Percentiles rank a stretch among this genome's conserved stretches.
Conservation (phyloP, 2,329 filamentous ascomycete genomes). For the Chaetoscypha palmicola region DNA sequence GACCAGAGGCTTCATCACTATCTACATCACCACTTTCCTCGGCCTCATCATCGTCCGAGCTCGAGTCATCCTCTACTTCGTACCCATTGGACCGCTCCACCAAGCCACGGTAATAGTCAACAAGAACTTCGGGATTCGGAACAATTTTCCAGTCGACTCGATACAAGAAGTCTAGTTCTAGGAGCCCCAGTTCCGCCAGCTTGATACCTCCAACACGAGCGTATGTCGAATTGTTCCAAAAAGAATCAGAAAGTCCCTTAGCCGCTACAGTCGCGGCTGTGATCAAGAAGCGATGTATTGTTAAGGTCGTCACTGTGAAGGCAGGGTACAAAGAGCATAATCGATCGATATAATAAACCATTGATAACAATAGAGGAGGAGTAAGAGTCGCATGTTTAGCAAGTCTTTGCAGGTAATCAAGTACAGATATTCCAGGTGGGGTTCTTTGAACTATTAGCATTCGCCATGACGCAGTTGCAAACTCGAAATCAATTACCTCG, state of each 20-base stretch:
- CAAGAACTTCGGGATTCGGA: slow-evolving; percentile 85
- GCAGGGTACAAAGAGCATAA: slow-evolving; percentile 86
- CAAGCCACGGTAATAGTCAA: slow-evolving; percentile 86
- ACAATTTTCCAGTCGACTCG: slow-evolving; percentile 96
- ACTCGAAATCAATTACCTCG: slow-evolving; percentile 56
- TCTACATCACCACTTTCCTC: slow-evolving; percentile 27
- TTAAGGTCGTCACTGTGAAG: slow-evolving; percentile 93
- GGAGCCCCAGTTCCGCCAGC: slow-evolving; percentile 76
- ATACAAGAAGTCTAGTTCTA: slow-evolving; percentile 90
- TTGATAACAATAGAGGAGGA: slow-evolving; percentile 88
- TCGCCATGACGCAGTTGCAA: not conserved
- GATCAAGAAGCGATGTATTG: slow-evolving; percentile 94
- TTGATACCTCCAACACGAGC: slow-evolving; percentile 89
- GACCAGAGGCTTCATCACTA: slow-evolving; percentile 30
- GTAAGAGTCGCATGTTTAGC: slow-evolving; percentile 91
- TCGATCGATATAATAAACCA: slow-evolving; percentile 98
- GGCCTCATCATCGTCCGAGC: slow-evolving; percentile 8
- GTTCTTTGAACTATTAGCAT: slow-evolving; percentile 29
- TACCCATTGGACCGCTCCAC: slow-evolving; percentile 61
- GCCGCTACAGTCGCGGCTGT: slow-evolving; percentile 91
- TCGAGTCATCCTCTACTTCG: slow-evolving; percentile 38
- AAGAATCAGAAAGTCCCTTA: slow-evolving; percentile 92
- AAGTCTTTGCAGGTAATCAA: slow-evolving; percentile 86
- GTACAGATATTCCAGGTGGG: slow-evolving; percentile 86
- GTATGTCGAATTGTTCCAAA: slow-evolving; percentile 98